Evolutionary conservation across 1,284 basidiomycete genomes (phyloP), one percentile per base, ranked within the genome.

Genomic region (Fereydounia khargensis): DNA sequence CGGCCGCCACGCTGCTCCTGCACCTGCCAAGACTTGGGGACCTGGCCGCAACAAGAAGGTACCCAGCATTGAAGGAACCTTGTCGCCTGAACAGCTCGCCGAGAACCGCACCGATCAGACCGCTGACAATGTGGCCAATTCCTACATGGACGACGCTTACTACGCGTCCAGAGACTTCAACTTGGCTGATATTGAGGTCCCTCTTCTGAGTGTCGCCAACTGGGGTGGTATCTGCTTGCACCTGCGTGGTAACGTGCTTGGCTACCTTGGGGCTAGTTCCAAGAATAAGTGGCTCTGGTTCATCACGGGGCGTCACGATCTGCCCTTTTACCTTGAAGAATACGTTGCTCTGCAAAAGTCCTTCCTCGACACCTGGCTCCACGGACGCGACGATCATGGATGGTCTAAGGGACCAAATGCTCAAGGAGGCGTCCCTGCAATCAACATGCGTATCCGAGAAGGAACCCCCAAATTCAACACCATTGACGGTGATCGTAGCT

Each of bases 241-340:
- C 46, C 58, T 76, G 4, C 65, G 74, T 10, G 74, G 74, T 20
- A 76, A 76, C 46, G 66, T 76, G 5, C 39, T 71, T 3, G 74
- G 72, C 11, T 77, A 75, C 46, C 27, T 70, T 16, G 65, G 69
- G 21, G 74, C 68, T 2, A 65, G 62, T 2, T 65, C 68, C 6
- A 59, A 52, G 43, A 57, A 73, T 52, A 77, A 77, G 51, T 77
- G 74, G 74, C 65, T 77, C 8, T 70, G 59, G 42, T 66, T 74
- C 46, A 73, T 74, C 35, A 64, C 66, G 3, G 75, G 75, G 7
- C 49, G 74, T 11, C 74, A 77, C 47, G 75, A 76, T 42, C 35
- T 75, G 2, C 74, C 75, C 6, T 75, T 76, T 57, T 77, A 71
- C 54, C 54, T 74, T 7, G 50, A 65, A 0, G 65, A 74, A 32